A percentile compares a stretch with the other conserved stretches of the same genome.
Conservation (phyloP, 2,329 filamentous ascomycete species). For the Xylariomycetidae sp. region DNA sequence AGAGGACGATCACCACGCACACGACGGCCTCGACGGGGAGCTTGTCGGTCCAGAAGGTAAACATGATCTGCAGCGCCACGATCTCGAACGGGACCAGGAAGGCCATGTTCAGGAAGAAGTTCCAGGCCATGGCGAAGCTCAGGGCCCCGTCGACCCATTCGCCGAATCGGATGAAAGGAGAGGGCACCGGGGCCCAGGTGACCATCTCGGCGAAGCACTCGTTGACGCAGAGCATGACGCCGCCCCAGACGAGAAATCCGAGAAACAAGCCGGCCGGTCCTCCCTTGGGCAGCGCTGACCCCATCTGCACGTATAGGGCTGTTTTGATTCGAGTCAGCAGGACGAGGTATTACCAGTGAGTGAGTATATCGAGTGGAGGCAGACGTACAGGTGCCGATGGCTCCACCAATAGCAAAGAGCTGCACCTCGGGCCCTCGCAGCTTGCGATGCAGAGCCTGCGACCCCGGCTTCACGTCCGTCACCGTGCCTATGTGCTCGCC, state of each 20-base stretch:
- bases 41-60: slow-evolving; percentile 44
- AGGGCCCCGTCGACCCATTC: slow-evolving; percentile 44
- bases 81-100: slow-evolving; percentile 47
- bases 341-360: not conserved
- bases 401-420: slow-evolving; percentile 10
- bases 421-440: slow-evolving; percentile 6
- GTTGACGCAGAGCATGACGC: slow-evolving; percentile 23
- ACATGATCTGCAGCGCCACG: slow-evolving; percentile 32
- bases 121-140: slow-evolving; percentile 41
- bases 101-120: slow-evolving; percentile 48
- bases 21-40: slow-evolving; percentile 43
- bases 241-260: slow-evolving; percentile 21
- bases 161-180: slow-evolving; percentile 22
- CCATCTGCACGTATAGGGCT: slow-evolving; percentile 25
- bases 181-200: slow-evolving; percentile 41
- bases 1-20: slow-evolving; percentile 13
- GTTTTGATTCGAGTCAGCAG: not conserved
- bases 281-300: slow-evolving; percentile 26
- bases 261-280: slow-evolving; percentile 31
- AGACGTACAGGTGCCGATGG: slow-evolving; percentile 7
- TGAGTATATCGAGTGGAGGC: not conserved
- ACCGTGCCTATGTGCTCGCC: not conserved
- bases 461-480: not conserved
- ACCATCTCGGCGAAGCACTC: slow-evolving; percentile 42
- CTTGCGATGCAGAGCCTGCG: slow-evolving; percentile 5